Evolutionary conservation across 441 rosid species (phyloP).

Genomic region (Codiaeum variegatum): DNA sequence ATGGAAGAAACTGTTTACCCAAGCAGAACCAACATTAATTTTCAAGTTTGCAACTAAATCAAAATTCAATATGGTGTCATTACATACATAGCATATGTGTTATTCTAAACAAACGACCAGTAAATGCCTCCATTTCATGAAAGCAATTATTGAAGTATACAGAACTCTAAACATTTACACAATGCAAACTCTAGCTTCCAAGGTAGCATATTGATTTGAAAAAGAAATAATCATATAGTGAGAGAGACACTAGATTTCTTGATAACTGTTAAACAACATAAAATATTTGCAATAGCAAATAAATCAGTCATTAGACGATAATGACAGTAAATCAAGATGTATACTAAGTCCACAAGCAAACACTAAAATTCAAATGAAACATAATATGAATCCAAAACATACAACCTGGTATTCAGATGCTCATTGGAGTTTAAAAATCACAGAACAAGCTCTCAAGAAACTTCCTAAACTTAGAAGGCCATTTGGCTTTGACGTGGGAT

Average conservation of each 20-base stretch:
- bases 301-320: neutral
- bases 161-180: neutral
- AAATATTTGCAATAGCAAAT: neutral
- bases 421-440: neutral
- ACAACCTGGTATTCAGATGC: neutral
- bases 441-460: neutral
- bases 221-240: neutral
- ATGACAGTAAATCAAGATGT: neutral
- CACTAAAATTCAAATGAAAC: neutral
- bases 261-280: conserved; percentile 3
- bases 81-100: neutral
- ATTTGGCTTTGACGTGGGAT: no score
- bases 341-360: neutral
- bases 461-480: neutral
- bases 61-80: neutral
- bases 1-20: neutral
- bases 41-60: neutral
- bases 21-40: neutral
- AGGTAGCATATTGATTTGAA: neutral
- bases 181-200: neutral
- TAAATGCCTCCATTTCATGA: neutral
- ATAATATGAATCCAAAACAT: neutral
- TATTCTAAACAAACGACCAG: neutral
- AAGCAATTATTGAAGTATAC: neutral
- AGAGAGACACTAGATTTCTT: neutral